Percentiles rank a stretch among this genome's conserved stretches.
Conservation (phyloP, 495 filamentous ascomycete species). For the Xylaria castorea region DNA sequence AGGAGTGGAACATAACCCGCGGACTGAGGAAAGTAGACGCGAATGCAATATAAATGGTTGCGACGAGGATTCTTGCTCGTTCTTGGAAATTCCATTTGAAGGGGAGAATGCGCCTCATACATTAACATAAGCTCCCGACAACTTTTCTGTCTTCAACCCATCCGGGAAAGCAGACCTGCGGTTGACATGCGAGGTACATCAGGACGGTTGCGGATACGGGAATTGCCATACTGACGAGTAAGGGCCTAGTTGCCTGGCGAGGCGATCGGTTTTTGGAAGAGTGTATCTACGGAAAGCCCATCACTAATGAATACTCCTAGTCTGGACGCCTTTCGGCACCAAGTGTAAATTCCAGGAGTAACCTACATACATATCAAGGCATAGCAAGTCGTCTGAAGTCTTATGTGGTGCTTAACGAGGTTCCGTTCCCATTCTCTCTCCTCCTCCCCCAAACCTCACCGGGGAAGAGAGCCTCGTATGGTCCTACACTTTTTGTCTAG, state of each 20-base stretch:
- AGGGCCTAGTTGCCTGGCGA: constrained; percentile 8
- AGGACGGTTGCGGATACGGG: neutral
- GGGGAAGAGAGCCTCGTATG: neutral
- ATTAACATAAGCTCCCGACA: constrained; percentile 10
- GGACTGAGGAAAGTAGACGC: neutral
- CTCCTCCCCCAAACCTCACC: neutral
- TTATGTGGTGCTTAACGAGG: neutral
- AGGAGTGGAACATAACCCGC: neutral
- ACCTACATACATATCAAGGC: neutral
- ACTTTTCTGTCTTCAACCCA: neutral
- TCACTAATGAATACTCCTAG: neutral
- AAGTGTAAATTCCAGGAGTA: constrained; percentile 12
- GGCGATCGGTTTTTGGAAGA: neutral
- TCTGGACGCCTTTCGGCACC: neutral
- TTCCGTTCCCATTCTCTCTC: neutral
- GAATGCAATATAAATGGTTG: neutral
- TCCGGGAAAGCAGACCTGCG: neutral
- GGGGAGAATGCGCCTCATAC: neutral
- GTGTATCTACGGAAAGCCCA: neutral
- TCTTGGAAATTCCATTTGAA: constrained; percentile 11
- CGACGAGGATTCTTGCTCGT: neutral
- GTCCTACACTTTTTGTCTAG: neutral
- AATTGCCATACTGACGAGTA: neutral
- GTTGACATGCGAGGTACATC: neutral
- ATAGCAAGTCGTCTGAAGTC: neutral